Conservation (phyloP, 2,329 filamentous ascomycete species). For the Leptographium radiaticola region DNA sequence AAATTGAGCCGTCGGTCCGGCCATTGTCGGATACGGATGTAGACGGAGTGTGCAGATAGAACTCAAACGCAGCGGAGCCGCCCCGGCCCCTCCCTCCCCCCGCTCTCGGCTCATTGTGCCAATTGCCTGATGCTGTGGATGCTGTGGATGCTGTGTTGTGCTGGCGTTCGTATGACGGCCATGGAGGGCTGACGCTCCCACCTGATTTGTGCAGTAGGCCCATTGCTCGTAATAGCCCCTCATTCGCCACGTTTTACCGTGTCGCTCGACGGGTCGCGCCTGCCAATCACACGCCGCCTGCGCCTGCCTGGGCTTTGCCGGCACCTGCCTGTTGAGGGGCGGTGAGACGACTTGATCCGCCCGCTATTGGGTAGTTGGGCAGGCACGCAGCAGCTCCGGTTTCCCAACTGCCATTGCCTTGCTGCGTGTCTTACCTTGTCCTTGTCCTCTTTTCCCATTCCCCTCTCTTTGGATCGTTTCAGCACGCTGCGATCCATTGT, state of each 20-base stretch:
- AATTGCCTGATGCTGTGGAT: no score
- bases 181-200: not conserved
- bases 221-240: not conserved
- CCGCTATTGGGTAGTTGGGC: not conserved
- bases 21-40: not conserved
- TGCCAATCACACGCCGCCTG: not conserved
- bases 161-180: no score
- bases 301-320: not conserved
- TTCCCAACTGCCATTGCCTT: not conserved
- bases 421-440: not conserved
- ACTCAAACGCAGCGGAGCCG: no score
- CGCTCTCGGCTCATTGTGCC: no score
- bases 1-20: not conserved
- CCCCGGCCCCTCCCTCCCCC: no score
- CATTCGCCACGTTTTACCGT: not conserved
- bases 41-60: no score
- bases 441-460: not conserved
- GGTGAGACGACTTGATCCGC: not conserved
- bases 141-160: no score
- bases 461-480: not conserved
- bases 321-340: not conserved
- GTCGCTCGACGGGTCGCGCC: not conserved
- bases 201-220: not conserved
- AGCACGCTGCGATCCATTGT: not conserved
- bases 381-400: not conserved